Conservation (phyloP, 306 rosid genomes). For the Mucuna pruriens region DNA sequence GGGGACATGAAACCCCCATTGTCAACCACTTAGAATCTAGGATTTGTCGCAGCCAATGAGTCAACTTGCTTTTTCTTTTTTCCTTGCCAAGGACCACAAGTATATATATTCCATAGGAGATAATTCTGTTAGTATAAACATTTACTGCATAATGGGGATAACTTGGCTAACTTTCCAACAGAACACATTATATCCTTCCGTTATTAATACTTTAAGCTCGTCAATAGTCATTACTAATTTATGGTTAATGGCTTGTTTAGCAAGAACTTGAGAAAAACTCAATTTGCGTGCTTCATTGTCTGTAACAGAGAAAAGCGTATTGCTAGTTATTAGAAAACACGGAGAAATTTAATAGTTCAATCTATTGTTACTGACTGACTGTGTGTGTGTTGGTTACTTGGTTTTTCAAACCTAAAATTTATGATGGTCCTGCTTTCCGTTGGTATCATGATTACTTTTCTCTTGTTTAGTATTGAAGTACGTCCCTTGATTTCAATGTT, state of each 20-base stretch:
- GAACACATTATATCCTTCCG: conserved; percentile 5
- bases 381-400: neutral
- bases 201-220: neutral
- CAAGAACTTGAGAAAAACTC: neutral
- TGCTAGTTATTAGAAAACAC: neutral
- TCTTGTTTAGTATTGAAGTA: neutral
- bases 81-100: neutral
- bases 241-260: neutral
- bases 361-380: no score
- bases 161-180: neutral
- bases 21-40: conserved; percentile 7
- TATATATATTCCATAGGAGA: neutral
- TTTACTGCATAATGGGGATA: neutral
- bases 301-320: neutral
- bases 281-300: neutral
- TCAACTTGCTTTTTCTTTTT: neutral
- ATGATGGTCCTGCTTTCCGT: neutral
- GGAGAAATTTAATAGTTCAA: neutral
- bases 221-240: neutral
- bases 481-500: neutral
- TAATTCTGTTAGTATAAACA: neutral
- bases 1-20: conserved; percentile 2
- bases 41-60: conserved; percentile 12
- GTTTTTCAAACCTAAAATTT: conserved; percentile 13
- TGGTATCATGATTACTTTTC: neutral